Percentiles rank a stretch among this genome's conserved stretches.
These are phyloP conservation scores for Xylariomycetidae sp. DNA, from an alignment of 2,329 filamentous ascomycete species.

Conservation along the genomic window DNA sequence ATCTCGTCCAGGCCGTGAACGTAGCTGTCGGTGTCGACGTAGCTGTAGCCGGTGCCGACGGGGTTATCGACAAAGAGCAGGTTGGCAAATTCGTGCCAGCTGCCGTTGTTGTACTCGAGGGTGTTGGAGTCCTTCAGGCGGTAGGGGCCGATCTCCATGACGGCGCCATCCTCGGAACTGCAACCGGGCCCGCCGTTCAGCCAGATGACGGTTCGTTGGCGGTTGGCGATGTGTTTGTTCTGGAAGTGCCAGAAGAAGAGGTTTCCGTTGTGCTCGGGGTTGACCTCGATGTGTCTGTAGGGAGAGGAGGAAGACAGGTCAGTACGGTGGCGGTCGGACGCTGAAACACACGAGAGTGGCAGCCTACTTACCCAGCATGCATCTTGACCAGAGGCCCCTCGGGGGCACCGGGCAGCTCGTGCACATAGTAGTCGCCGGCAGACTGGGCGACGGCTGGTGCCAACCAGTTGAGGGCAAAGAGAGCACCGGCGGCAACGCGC, in stretches of 20 bases:
- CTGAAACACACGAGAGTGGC: conserved; percentile 5
- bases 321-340: conserved; percentile 7
- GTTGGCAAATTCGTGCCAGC: conserved; percentile 98
- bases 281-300: conserved; percentile 82
- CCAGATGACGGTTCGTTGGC: conserved; percentile 89
- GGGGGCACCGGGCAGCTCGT: conserved; percentile 77
- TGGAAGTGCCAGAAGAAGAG: conserved; percentile 98
- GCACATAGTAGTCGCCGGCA: conserved; percentile 86
- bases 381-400: conserved; percentile 79
- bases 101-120: conserved; percentile 80
- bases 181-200: conserved; percentile 95
- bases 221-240: conserved; percentile 90
- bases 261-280: conserved; percentile 79
- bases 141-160: conserved; percentile 97
- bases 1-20: conserved; percentile 81
- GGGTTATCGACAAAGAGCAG: conserved; percentile 95
- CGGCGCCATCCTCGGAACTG: conserved; percentile 90
- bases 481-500: conserved; percentile 17
- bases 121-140: conserved; percentile 68
- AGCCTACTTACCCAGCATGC: conserved; percentile 79
- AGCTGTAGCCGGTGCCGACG: conserved; percentile 94
- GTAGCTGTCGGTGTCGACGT: conserved; percentile 84
- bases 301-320: conserved; percentile 1
- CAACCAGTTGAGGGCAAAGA: conserved; percentile 39
- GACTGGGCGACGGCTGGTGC: conserved; percentile 36